phyloP scores from a whole-genome alignment of 306 rosid species.

The Lathyrus aphaca region DNA sequence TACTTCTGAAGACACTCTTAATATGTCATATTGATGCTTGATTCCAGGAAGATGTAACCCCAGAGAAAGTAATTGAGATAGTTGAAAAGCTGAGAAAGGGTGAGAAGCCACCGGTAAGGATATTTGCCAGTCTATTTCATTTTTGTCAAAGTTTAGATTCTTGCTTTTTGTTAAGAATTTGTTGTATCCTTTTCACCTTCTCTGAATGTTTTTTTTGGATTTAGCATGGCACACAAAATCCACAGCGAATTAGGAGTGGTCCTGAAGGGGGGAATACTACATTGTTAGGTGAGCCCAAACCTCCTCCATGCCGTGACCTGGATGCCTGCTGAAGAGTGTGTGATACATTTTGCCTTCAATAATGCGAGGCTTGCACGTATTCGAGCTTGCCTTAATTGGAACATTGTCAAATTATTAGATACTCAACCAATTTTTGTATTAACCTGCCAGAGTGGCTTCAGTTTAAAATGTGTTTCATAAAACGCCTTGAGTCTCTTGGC shows the following conservation, averaged over 20 bases:
- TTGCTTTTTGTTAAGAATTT: background rate
- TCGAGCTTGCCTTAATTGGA: slow-evolving; percentile 53
- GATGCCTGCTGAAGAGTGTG: slow-evolving; percentile 69
- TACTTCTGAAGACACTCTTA: slow-evolving; percentile 18
- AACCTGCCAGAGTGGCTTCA: slow-evolving; percentile 22
- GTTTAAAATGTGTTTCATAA: slow-evolving; percentile 31
- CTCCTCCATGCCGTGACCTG: slow-evolving; percentile 94
- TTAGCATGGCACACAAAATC: slow-evolving; percentile 93
- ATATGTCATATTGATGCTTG: slow-evolving; percentile 19
- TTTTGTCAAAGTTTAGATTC: slow-evolving; percentile 8
- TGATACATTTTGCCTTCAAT: slow-evolving; percentile 53
- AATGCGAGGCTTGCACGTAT: slow-evolving; percentile 64
- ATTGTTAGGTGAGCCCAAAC: slow-evolving; percentile 72
- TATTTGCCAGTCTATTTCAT: slow-evolving; percentile 1
- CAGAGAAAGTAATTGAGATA: slow-evolving; percentile 75
- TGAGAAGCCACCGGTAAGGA: slow-evolving; percentile 86
- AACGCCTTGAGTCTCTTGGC: slow-evolving; percentile 39
- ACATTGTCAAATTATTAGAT: slow-evolving; percentile 44
- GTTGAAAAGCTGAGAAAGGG: slow-evolving; percentile 85
- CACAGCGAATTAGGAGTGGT: slow-evolving; percentile 68
- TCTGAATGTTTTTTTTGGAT: slow-evolving; percentile 16
- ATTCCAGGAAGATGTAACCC: slow-evolving; percentile 96
- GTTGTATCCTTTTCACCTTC: background rate
- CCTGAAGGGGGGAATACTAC: slow-evolving; percentile 98
- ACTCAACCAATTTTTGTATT: slow-evolving; percentile 49